A percentile compares a stretch with the other conserved stretches of the same genome.
phyloP scores from a whole-genome alignment of 2,329 filamentous ascomycete genomes.

The Aurifilum marmelostoma region DNA sequence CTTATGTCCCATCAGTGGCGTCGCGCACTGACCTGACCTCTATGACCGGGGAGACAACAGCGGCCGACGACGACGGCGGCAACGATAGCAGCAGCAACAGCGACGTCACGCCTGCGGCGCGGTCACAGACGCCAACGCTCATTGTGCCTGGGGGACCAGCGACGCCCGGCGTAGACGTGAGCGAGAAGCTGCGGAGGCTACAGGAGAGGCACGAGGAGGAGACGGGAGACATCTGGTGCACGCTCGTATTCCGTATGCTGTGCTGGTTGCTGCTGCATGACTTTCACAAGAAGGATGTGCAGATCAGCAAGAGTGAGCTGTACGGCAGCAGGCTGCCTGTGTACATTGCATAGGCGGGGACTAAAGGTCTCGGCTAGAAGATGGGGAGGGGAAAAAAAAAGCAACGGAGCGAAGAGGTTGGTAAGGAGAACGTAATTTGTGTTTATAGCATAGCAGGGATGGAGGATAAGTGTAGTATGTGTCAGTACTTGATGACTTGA shows the following conservation, averaged over 20 bases:
- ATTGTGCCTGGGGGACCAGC: neutral
- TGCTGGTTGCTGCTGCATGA: conserved; percentile 63
- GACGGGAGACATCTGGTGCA: conserved; percentile 55
- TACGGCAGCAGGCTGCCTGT: conserved; percentile 59
- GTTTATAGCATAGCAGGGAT: neutral
- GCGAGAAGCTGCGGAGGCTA: conserved; percentile 18
- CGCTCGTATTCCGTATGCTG: conserved; percentile 59
- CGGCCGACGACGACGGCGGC: neutral
- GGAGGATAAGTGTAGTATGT: neutral
- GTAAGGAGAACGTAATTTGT: neutral
- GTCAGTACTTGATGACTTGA: neutral
- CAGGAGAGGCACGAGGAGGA: conserved; percentile 26
- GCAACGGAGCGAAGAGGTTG: too few species aligned
- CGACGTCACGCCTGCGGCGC: conserved; percentile 21
- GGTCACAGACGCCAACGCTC: conserved; percentile 21
- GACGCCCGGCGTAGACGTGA: conserved; percentile 27
- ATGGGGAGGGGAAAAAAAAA: too few species aligned
- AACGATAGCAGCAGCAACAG: conserved; percentile 8
- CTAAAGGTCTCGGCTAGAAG: too few species aligned
- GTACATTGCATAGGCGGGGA: conserved; percentile 49
- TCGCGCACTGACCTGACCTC: conserved; percentile 18
- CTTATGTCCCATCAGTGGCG: conserved; percentile 30
- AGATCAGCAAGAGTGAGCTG: conserved; percentile 57
- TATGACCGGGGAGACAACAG: neutral
- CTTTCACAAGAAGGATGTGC: conserved; percentile 57